Evolutionary conservation across 108 stramenopile species (phyloP).

Genomic region (Fragilaria radians): DNA sequence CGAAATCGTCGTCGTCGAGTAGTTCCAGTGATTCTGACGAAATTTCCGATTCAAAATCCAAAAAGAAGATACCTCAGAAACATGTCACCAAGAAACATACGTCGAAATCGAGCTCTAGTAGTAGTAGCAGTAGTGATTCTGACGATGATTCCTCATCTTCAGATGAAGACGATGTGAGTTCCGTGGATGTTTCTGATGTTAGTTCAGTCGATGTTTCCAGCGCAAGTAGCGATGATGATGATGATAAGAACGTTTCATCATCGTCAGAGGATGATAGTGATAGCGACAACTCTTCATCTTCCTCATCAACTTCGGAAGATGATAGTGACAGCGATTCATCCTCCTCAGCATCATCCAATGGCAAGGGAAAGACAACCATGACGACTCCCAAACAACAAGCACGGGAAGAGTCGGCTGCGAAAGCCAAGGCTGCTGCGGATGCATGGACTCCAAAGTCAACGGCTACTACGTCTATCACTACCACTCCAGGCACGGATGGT

Average conservation of each 20-base stretch:
- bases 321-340: conserved; percentile 10
- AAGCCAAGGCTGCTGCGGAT: conserved; percentile 80
- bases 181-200: conserved; percentile 86
- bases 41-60: background rate
- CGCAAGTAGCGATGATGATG: conserved; percentile 23
- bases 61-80: background rate
- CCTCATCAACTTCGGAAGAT: conserved; percentile 24
- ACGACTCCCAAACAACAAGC: conserved; percentile 28
- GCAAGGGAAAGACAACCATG: conserved; percentile 34
- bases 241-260: conserved; percentile 7
- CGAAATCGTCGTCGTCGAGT: too few species aligned
- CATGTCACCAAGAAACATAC: background rate
- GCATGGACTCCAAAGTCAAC: conserved; percentile 61
- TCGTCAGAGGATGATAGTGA: conserved; percentile 4
- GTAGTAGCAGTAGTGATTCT: background rate
- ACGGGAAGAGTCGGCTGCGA: conserved; percentile 52
- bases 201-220: conserved; percentile 62
- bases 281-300: conserved; percentile 15
- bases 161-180: conserved; percentile 56
- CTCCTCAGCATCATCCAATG: conserved; percentile 23
- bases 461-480: conserved; percentile 25
- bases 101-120: background rate
- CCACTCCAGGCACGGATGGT: conserved; percentile 74
- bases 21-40: conserved; percentile 19
- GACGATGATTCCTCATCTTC: background rate